Percentiles rank a stretch among this genome's conserved stretches.
These are phyloP conservation scores for Ophiostoma quercus DNA, from an alignment of 2,329 filamentous ascomycete genomes.

Conservation along the genomic window DNA sequence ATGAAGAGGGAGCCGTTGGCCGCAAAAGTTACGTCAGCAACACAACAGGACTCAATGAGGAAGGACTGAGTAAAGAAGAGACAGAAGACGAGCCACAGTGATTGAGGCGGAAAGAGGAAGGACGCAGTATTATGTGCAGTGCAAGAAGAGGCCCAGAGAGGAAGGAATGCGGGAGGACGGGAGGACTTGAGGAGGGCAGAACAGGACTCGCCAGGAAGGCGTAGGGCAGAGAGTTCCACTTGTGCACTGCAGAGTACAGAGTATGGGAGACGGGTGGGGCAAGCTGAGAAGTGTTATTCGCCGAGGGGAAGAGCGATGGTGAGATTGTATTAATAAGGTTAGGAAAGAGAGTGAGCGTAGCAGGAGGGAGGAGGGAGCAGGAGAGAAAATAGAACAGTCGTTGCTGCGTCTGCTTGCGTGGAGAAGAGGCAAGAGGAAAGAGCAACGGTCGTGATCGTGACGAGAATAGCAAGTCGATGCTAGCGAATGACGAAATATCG, in stretches of 20 bases:
- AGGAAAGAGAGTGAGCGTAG: background rate
- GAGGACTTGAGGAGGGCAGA: background rate
- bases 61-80: background rate
- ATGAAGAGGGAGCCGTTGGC: background rate
- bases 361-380: background rate
- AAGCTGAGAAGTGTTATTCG: background rate
- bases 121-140: too few relatives aligned
- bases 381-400: background rate
- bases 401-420: background rate
- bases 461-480: background rate
- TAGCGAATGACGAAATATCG: background rate
- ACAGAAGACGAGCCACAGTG: background rate
- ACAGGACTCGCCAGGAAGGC: conserved; percentile 2
- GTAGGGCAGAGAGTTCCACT: background rate
- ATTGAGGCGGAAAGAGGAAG: background rate
- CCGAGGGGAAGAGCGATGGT: background rate
- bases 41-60: background rate
- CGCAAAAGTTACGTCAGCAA: background rate
- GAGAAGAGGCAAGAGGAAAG: background rate
- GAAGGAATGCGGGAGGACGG: background rate
- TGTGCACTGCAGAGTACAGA: background rate
- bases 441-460: background rate
- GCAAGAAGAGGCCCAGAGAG: background rate
- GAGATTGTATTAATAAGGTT: conserved; percentile 6
- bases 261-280: background rate